These are phyloP conservation scores for Penicillium simplicissimum DNA, from an alignment of 495 filamentous ascomycete genomes.

Conservation along the genomic window DNA sequence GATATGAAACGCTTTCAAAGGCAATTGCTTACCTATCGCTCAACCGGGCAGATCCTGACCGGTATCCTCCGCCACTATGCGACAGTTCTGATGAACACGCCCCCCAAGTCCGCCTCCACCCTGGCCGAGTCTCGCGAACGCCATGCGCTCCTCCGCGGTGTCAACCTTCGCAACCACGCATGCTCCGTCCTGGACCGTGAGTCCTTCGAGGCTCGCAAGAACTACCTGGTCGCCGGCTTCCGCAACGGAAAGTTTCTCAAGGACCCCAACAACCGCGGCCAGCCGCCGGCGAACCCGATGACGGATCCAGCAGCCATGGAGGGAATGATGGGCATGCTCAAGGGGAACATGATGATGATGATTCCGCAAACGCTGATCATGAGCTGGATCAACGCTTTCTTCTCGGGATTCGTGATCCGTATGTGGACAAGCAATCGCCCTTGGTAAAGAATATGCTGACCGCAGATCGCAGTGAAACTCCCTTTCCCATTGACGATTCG, in stretches of 20 bases:
- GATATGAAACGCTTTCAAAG: background rate
- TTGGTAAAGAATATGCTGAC: constrained; percentile 20
- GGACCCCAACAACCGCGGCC: constrained; percentile 78
- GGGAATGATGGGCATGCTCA: constrained; percentile 99
- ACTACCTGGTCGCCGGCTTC: constrained; percentile 75
- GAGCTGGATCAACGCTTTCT: constrained; percentile 99
- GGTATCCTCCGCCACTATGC: constrained; percentile 96
- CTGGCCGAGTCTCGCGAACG: constrained; percentile 81
- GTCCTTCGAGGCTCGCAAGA: constrained; percentile 78
- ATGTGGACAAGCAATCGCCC: constrained; percentile 36
- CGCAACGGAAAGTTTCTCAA: constrained; percentile 86
- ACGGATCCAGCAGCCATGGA: constrained; percentile 98
- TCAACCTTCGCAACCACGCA: constrained; percentile 80
- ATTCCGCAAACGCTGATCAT: constrained; percentile 98
- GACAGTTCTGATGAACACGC: constrained; percentile 79
- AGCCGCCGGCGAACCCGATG: constrained; percentile 92
- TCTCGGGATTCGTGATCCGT: constrained; percentile 97
- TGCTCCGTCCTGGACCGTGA: constrained; percentile 65
- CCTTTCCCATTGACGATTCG: constrained; percentile 96
- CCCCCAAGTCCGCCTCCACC: constrained; percentile 79
- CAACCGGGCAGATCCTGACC: constrained; percentile 79
- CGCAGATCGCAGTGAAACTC: constrained; percentile 72
- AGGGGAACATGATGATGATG: constrained; percentile 99
- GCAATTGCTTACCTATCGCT: constrained; percentile 3
- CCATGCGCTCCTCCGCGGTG: constrained; percentile 79